A percentile compares a stretch with the other conserved stretches of the same genome.
phyloP scores from a whole-genome alignment of 352 stramenopile species.

The Pythium phragmiticola region DNA sequence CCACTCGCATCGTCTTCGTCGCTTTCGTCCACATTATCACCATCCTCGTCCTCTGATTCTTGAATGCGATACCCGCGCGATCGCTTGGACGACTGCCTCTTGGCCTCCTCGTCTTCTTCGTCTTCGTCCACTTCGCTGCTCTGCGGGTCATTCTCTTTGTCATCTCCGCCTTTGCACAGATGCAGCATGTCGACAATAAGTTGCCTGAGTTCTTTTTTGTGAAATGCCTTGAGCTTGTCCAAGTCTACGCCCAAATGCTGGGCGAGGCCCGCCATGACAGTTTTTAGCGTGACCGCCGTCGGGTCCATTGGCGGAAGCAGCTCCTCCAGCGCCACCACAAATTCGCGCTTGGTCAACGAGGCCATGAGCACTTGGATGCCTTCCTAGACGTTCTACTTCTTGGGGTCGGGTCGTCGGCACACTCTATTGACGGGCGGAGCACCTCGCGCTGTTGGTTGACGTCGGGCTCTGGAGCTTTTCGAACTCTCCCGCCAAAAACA shows the following conservation, averaged over 20 bases:
- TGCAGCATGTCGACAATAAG: conserved; percentile 52
- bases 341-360: conserved; percentile 28
- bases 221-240: conserved; percentile 42
- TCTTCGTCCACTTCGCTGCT: conserved; percentile 22
- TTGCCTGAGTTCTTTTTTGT: conserved; percentile 46
- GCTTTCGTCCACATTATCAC: conserved; percentile 25
- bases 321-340: conserved; percentile 38
- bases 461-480: background rate
- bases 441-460: background rate
- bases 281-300: conserved; percentile 42
- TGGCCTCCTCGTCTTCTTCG: conserved; percentile 21
- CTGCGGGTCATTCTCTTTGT: conserved; percentile 34
- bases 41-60: conserved; percentile 34
- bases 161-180: conserved; percentile 23
- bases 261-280: conserved; percentile 54
- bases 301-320: conserved; percentile 63
- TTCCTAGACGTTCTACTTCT: background rate
- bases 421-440: background rate
- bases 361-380: conserved; percentile 12
- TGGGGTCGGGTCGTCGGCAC: background rate
- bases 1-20: conserved; percentile 26
- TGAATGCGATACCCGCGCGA: conserved; percentile 17
- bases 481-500: conserved; percentile 19
- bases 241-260: conserved; percentile 43
- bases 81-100: conserved; percentile 14